Conservation (phyloP, 192 early-diverging fungal genomes). For the Backusella mclennaniae region DNA sequence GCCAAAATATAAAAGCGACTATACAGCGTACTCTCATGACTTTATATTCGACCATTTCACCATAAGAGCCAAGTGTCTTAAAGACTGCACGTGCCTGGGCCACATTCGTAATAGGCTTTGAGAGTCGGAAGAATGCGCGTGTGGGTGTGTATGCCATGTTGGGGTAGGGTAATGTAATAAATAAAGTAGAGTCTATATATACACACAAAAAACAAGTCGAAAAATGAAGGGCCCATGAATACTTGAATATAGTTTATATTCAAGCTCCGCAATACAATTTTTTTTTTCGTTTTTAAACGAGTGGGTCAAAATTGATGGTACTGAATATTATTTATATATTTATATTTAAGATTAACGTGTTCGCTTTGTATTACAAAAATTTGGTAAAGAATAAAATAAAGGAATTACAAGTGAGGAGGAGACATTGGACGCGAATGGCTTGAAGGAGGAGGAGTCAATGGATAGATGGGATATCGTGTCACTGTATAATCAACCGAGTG, state of each 20-base stretch:
- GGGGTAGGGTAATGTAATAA: not conserved
- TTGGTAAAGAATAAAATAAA: not conserved
- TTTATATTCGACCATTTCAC: slow-evolving; percentile 36
- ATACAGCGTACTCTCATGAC: slow-evolving; percentile 25
- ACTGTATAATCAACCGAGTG: slow-evolving; percentile 28
- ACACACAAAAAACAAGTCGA: not conserved
- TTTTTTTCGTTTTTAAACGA: no score
- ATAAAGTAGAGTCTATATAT: not conserved
- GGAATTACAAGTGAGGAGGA: not conserved
- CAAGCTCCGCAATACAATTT: not conserved
- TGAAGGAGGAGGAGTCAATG: slow-evolving; percentile 35
- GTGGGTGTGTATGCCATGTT: not conserved
- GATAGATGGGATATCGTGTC: slow-evolving; percentile 37
- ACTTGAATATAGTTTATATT: not conserved
- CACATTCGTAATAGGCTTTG: not conserved
- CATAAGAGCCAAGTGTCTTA: slow-evolving; percentile 23
- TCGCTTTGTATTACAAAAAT: no score
- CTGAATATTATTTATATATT: no score
- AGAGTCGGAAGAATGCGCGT: slow-evolving; percentile 17
- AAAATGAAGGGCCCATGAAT: not conserved
- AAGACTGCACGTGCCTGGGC: slow-evolving; percentile 26
- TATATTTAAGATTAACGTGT: no score
- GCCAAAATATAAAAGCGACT: not conserved
- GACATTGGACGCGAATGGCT: slow-evolving; percentile 22
- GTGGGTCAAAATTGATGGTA: no score